Evolutionary conservation across 495 filamentous ascomycete genomes (phyloP), one percentile per base, ranked within the genome.

Genomic region (Hypoxylon cercidicola): DNA sequence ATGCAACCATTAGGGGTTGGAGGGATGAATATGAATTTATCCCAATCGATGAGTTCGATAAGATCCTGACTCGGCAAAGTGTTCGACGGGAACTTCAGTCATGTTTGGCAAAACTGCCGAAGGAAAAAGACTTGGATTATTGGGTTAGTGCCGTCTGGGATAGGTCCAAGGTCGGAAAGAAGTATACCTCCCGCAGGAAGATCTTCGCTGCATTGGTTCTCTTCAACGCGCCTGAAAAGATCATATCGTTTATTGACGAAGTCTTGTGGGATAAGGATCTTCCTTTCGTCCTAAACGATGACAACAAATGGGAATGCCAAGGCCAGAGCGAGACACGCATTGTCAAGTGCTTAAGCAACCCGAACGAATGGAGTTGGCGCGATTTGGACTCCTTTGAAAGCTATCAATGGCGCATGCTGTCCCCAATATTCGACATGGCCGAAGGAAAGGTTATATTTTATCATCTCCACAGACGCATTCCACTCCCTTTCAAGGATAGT

Each of bases 361-460:
- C 34, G 13, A 10, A 35, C 34, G 6, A 30, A 45, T 57, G 45
- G 52, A 35, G 11, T 0, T 13, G 9, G 25, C 20, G 3, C 18
- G 51, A 40, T 21, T n/a, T 8, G 3, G 64, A 68, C 19, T 43
- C 13, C 12, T 68, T 68, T 25, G 5, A 25, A 2, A 2, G 2
- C 23, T 25, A 25, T 25, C 23, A 25, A 45, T 60, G 60, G 60
- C 20, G 45, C 13, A 53, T 68, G 58, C 18, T 64, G 18, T 50
- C 65, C 8, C 65, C 65, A 25, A 60, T 64, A n/a, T 68, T 68
- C 43, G 18, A 63, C 4, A 52, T 63, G 44, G 28, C 12, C n/a
- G 57, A 30, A 0, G 39, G 6, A 0, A 57, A 19, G 39, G 35
- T 43, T 1, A 21, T 18, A 55, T 35, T 53, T 20, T 32, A 59